phyloP scores from a whole-genome alignment of 306 rosid species.

The Glycine tomentella region DNA sequence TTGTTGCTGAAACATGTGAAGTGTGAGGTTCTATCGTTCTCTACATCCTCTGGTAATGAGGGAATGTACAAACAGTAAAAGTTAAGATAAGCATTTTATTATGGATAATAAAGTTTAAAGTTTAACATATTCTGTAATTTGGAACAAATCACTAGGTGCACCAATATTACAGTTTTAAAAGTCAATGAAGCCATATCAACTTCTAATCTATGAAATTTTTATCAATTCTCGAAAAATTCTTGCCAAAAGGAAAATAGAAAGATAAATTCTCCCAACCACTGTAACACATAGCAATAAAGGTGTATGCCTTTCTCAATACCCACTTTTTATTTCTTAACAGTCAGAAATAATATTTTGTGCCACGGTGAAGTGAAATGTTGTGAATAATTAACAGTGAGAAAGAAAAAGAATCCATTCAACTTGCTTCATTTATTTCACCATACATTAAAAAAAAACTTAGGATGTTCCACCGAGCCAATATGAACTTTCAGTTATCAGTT shows the following conservation, averaged over 20 bases:
- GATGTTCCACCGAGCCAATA: constrained; percentile 11
- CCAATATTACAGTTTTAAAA: constrained; percentile 18
- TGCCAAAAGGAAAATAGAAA: background rate
- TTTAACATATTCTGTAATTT: constrained; percentile 64
- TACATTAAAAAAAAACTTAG: background rate
- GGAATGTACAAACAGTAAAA: constrained; percentile 21
- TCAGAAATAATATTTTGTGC: no score
- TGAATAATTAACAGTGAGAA: no score
- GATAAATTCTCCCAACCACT: constrained; percentile 17
- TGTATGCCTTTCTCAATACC: constrained; percentile 39
- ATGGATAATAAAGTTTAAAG: constrained; percentile 40
- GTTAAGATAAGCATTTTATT: background rate
- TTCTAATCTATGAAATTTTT: constrained; percentile 16
- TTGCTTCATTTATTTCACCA: constrained; percentile 32
- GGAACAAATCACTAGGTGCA: constrained; percentile 47
- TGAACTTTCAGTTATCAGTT: constrained; percentile 31
- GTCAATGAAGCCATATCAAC: constrained; percentile 27
- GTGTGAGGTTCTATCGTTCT: constrained; percentile 20
- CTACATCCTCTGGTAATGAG: constrained; percentile 11
- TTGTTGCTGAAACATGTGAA: background rate
- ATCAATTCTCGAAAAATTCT: background rate
- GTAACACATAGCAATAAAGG: constrained; percentile 6
- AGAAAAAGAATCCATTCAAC: no score
- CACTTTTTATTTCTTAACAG: constrained; percentile 17
- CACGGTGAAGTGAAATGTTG: no score